Conservation (phyloP, 1,284 basidiomycete genomes). For the Sutorius eximius region DNA sequence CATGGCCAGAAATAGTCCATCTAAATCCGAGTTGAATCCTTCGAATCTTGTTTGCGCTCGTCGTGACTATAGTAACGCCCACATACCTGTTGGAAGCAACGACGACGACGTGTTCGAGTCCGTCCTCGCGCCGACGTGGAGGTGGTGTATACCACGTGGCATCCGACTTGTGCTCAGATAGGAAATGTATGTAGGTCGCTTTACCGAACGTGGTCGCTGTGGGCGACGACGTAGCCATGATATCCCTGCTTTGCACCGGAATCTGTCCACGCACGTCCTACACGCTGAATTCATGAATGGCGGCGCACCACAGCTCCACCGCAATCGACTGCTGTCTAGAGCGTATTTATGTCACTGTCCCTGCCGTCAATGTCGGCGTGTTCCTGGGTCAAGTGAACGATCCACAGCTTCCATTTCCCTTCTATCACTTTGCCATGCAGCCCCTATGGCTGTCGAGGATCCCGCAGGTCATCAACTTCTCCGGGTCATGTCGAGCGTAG, state of each 20-base stretch:
- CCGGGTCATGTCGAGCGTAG: constrained; percentile 3
- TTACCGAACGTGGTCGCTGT: neutral
- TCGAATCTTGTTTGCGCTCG: neutral
- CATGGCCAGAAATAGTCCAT: neutral
- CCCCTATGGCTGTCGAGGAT: neutral
- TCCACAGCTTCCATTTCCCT: constrained; percentile 4
- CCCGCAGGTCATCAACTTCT: neutral
- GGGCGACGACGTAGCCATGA: neutral
- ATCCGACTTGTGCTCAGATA: neutral
- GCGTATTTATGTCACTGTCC: neutral
- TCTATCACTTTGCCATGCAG: neutral
- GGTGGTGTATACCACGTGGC: neutral
- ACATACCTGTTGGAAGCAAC: neutral
- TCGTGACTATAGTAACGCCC: neutral
- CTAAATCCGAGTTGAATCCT: constrained; percentile 1
- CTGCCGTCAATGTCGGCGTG: constrained; percentile 5
- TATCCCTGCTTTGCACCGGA: constrained; percentile 7
- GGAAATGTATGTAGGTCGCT: neutral
- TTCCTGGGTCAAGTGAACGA: constrained; percentile 4
- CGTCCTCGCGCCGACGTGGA: neutral
- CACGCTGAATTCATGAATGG: constrained; percentile 17
- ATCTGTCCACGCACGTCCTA: neutral
- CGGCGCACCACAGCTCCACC: constrained; percentile 7
- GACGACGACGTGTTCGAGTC: neutral
- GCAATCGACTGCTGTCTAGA: neutral